Conservation (phyloP, 352 stramenopile genomes). For the Globisporangium acanthophoron region DNA sequence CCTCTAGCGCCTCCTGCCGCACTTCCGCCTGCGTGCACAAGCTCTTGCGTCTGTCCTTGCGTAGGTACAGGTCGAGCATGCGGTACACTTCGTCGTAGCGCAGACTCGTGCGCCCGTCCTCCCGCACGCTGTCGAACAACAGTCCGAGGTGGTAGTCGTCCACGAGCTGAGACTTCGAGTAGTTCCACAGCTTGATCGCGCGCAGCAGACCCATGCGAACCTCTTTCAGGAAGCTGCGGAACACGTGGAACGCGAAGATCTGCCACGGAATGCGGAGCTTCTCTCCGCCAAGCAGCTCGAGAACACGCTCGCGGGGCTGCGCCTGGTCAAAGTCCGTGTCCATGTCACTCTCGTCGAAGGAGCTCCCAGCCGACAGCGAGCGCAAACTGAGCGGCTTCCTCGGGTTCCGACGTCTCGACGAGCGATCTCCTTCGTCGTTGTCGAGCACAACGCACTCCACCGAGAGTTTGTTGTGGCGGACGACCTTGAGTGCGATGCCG, state of each 20-base stretch:
- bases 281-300: slow-evolving; percentile 80
- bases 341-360: slow-evolving; percentile 32
- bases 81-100: slow-evolving; percentile 83
- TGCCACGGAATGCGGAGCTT: slow-evolving; percentile 76
- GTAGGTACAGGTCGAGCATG: slow-evolving; percentile 80
- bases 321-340: slow-evolving; percentile 12
- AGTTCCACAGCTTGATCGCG: slow-evolving; percentile 82
- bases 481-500: slow-evolving; percentile 67
- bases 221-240: slow-evolving; percentile 65
- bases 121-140: slow-evolving; percentile 72
- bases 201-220: slow-evolving; percentile 63
- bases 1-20: slow-evolving; percentile 65
- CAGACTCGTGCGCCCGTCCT: slow-evolving; percentile 64
- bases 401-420: neutral
- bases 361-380: slow-evolving; percentile 31
- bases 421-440: slow-evolving; percentile 21
- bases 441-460: slow-evolving; percentile 81
- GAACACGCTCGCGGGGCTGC: slow-evolving; percentile 38
- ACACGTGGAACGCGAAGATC: slow-evolving; percentile 67
- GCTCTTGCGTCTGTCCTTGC: slow-evolving; percentile 69
- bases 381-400: slow-evolving; percentile 15
- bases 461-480: slow-evolving; percentile 80
- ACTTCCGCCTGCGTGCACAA: slow-evolving; percentile 70
- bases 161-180: slow-evolving; percentile 70
- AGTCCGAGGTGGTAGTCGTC: slow-evolving; percentile 80